A percentile compares a stretch with the other conserved stretches of the same genome.
Evolutionary conservation across 2,329 filamentous ascomycete genomes (phyloP).

Genomic region (Fonsecaea nubica): DNA sequence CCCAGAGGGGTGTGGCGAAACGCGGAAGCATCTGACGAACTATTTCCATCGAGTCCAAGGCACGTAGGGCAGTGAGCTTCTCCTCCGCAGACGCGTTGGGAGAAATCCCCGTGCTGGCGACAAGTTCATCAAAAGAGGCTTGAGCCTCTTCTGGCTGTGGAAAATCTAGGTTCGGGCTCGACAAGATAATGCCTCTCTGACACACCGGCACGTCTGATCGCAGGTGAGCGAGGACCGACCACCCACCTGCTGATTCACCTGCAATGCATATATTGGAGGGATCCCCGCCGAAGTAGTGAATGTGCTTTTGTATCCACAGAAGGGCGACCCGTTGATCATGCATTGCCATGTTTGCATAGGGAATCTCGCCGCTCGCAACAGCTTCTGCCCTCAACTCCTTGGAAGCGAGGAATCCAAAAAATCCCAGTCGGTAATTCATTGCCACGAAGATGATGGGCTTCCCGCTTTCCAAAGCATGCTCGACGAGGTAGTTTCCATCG

Average conservation of each 20-base stretch:
- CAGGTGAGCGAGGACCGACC: conserved; percentile 40
- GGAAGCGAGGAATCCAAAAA: conserved; percentile 53
- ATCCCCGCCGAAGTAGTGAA: conserved; percentile 51
- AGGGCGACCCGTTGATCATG: conserved; percentile 50
- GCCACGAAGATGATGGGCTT: conserved; percentile 43
- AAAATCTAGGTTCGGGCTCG: conserved; percentile 28
- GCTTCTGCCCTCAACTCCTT: conserved; percentile 55
- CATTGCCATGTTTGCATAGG: conserved; percentile 51
- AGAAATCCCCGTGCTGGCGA: conserved; percentile 16
- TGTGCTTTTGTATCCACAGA: conserved; percentile 51
- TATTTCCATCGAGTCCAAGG: conserved; percentile 17
- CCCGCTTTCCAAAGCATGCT: conserved; percentile 26
- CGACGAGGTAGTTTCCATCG: conserved; percentile 28
- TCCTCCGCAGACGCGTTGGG: conserved; percentile 19
- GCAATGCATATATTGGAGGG: conserved; percentile 47
- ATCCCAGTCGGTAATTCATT: conserved; percentile 44
- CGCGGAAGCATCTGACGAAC: conserved; percentile 11
- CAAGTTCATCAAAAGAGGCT: conserved; percentile 27
- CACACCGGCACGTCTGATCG: conserved; percentile 26
- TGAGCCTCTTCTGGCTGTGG: conserved; percentile 25
- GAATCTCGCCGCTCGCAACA: conserved; percentile 43
- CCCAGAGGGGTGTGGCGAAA: conserved; percentile 26
- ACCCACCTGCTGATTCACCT: conserved; percentile 59
- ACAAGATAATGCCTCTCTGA: conserved; percentile 26
- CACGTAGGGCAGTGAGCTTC: conserved; percentile 25